Conservation (phyloP, 1,284 basidiomycete genomes). For the Meira nashicola region DNA sequence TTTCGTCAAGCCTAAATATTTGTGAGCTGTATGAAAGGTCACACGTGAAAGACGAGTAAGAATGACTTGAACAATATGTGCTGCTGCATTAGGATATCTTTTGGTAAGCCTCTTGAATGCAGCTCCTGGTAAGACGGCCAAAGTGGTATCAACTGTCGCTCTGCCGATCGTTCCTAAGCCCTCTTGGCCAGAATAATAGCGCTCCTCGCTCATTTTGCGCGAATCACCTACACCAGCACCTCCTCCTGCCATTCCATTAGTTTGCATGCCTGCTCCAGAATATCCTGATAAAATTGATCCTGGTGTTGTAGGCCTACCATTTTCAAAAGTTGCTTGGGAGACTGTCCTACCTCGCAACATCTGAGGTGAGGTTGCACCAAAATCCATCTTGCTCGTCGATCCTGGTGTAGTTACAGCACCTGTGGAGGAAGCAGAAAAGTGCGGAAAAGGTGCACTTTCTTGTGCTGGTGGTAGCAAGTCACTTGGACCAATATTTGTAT, state of each 20-base stretch:
- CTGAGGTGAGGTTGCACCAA: not conserved
- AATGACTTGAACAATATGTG: slow-evolving; percentile 96
- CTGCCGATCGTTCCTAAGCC: slow-evolving; percentile 63
- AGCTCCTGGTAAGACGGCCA: slow-evolving; percentile 97
- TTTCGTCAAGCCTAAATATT: slow-evolving; percentile 87
- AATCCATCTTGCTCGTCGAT: not conserved
- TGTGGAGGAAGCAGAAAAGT: slow-evolving; percentile 22
- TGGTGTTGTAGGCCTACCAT: slow-evolving; percentile 29
- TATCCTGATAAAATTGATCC: slow-evolving; percentile 35
- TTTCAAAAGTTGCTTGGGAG: slow-evolving; percentile 8
- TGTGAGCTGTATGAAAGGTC: slow-evolving; percentile 89
- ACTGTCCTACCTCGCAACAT: not conserved
- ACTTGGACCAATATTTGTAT: not conserved
- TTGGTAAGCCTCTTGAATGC: slow-evolving; percentile 85
- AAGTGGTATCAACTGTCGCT: slow-evolving; percentile 85
- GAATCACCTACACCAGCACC: not conserved
- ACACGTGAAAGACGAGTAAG: slow-evolving; percentile 92
- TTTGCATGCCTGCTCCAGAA: slow-evolving; percentile 10
- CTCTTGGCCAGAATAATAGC: slow-evolving; percentile 10
- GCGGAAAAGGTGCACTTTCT: slow-evolving; percentile 33
- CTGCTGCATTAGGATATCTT: slow-evolving; percentile 92
- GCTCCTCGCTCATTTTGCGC: slow-evolving; percentile 14
- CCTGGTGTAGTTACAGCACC: slow-evolving; percentile 10
- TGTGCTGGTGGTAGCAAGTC: slow-evolving; percentile 41
- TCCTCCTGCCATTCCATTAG: not conserved